Percentiles rank a stretch among this genome's conserved stretches.
These are phyloP conservation scores for Capsicum pubescens DNA, from an alignment of 257 asterid species.

Conservation along the genomic window DNA sequence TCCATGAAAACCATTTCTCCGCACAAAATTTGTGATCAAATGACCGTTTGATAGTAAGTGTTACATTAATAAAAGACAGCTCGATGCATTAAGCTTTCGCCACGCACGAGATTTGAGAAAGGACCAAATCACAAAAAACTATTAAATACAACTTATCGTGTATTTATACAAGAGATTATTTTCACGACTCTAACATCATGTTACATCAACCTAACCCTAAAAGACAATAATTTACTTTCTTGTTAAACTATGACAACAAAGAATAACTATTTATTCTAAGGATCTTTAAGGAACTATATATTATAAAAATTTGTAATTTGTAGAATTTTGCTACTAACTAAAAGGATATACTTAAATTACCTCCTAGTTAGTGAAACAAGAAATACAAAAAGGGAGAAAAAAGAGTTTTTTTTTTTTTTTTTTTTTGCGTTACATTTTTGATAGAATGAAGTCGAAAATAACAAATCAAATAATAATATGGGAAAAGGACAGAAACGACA, in stretches of 20 bases:
- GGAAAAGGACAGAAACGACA: too few species aligned
- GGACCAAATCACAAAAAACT: not conserved
- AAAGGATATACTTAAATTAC: conserved; percentile 1
- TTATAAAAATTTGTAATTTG: not conserved
- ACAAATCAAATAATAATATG: not conserved
- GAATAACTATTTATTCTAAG: not conserved
- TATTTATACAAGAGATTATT: not conserved
- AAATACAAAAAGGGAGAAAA: not conserved
- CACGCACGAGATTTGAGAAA: not conserved
- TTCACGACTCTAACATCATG: not conserved
- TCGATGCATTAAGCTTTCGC: not conserved
- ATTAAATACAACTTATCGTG: not conserved
- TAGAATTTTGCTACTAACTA: not conserved
- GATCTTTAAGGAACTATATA: not conserved
- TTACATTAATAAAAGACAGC: not conserved
- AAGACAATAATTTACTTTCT: not conserved
- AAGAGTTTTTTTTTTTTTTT: too few species aligned
- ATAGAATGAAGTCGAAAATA: not conserved
- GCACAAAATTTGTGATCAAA: not conserved
- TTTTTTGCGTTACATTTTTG: not conserved
- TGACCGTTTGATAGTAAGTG: not conserved
- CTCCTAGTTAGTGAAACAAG: conserved; percentile 17
- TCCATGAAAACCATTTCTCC: not conserved
- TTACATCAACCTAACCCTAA: not conserved
- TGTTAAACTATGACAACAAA: not conserved